Evolutionary conservation across 1,139 yeast genomes (phyloP).

Genomic region (Hyphopichia buzzinii): DNA sequence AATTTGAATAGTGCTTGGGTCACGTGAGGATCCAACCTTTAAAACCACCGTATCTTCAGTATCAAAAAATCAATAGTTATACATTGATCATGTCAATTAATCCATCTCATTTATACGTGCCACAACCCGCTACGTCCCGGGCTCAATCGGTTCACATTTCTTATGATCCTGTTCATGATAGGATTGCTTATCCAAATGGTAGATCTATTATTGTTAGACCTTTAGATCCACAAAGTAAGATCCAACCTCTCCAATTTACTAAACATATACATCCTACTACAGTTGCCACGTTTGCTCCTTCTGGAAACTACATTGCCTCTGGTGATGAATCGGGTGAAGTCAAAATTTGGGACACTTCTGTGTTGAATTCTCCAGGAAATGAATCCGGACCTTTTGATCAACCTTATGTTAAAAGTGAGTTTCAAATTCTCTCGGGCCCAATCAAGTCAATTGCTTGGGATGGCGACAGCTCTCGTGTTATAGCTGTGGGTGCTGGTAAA

Average conservation of each 20-base stretch:
- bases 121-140: conserved; percentile 74
- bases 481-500: conserved; percentile 94
- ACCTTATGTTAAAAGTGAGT: conserved; percentile 72
- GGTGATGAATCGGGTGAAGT: conserved; percentile 90
- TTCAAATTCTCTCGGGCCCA: conserved; percentile 76
- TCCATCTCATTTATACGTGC: conserved; percentile 49
- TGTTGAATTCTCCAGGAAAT: conserved; percentile 12
- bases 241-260: conserved; percentile 61
- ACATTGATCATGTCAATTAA: conserved; percentile 24
- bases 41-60: too few species aligned
- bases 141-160: conserved; percentile 72
- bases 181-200: conserved; percentile 80
- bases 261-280: conserved; percentile 72
- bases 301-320: conserved; percentile 86
- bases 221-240: conserved; percentile 35
- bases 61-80: neutral
- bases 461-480: conserved; percentile 76
- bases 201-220: conserved; percentile 76
- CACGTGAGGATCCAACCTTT: too few species aligned
- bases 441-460: conserved; percentile 92
- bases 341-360: conserved; percentile 75
- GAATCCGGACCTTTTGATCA: conserved; percentile 34
- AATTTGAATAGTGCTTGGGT: too few species aligned
- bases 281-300: conserved; percentile 83
- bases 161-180: conserved; percentile 63